Evolutionary conservation across 257 asterid species (phyloP), one percentile per base, ranked within the genome.

Genomic region (Solanum commersonii): DNA sequence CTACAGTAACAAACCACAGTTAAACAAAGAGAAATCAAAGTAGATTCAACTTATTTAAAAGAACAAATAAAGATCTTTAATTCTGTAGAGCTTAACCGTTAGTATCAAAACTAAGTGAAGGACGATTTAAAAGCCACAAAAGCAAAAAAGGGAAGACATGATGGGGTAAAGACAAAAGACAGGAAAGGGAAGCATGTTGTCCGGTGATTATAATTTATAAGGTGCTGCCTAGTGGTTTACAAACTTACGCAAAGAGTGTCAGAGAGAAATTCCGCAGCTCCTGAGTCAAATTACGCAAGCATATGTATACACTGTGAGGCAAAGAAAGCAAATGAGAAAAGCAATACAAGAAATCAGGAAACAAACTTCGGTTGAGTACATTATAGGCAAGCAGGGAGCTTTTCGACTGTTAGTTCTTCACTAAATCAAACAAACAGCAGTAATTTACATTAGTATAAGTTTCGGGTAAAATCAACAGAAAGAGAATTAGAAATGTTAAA

Each of bases 201-300:
- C 68, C 10, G 1, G 67, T 27, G 40, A 81, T 81, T 40, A 78
- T 25, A 78, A 78, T 31, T 78, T 40, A 42, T 14, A 42, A 78
- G 35, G 63, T 9, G 12, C 63, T 29, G 37, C 84, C 22, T 42
- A 25, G 23, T 25, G 65, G 60, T 78, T 77, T 56, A 49, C 49
- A 87, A 49, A 91, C 98, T 95, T 96, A 96, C 99, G 99, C 98
- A 84, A 97, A 93, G 79, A 97, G 96, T 46, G 99, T 95, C 94
- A 97, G 87, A 20, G 99, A 96, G 87, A 92, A 94, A 91, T 91
- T 95, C 63, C 98, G 94, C 68, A 96, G 94, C 89, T 92, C 91
- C 92, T 97, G 99, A 87, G 92, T 96, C 92, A 91, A 92, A 92
- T 97, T 97, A 89, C 98, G 91, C 95, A 97, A 92, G 91, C 96